Evolutionary conservation across 495 filamentous ascomycete species (phyloP).

Genomic region (Neurospora africana): DNA sequence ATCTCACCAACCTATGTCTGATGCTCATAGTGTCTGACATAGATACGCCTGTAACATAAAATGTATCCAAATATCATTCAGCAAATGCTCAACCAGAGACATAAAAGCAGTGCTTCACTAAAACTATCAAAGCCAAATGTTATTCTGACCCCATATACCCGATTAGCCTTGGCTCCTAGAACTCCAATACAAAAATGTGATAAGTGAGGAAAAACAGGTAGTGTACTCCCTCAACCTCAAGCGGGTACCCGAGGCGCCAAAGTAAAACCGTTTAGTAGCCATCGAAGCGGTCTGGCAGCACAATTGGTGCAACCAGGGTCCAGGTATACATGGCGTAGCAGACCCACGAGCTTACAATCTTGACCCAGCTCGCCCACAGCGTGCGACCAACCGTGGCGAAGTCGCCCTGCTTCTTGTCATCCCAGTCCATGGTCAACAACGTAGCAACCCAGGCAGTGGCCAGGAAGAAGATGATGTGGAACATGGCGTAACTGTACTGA

Average conservation of each 20-base stretch:
- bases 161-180: not conserved
- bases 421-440: conserved; percentile 73
- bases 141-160: not conserved
- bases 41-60: not conserved
- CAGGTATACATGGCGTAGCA: conserved; percentile 92
- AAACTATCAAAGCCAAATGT: not conserved
- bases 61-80: not conserved
- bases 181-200: not conserved
- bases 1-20: not conserved
- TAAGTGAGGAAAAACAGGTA: not conserved
- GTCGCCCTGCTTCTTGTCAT: conserved; percentile 49
- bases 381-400: conserved; percentile 90
- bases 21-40: not conserved
- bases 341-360: conserved; percentile 95
- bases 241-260: not conserved
- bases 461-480: conserved; percentile 96
- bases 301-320: conserved; percentile 78
- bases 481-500: conserved; percentile 92
- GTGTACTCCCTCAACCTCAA: not conserved
- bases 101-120: not conserved
- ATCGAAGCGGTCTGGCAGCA: conserved; percentile 81
- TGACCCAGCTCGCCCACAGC: conserved; percentile 98
- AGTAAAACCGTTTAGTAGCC: conserved; percentile 16
- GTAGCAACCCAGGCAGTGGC: conserved; percentile 95
- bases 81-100: not conserved